These are phyloP conservation scores for Lindgomyces ingoldianus DNA, from an alignment of 495 filamentous ascomycete species.

Conservation along the genomic window DNA sequence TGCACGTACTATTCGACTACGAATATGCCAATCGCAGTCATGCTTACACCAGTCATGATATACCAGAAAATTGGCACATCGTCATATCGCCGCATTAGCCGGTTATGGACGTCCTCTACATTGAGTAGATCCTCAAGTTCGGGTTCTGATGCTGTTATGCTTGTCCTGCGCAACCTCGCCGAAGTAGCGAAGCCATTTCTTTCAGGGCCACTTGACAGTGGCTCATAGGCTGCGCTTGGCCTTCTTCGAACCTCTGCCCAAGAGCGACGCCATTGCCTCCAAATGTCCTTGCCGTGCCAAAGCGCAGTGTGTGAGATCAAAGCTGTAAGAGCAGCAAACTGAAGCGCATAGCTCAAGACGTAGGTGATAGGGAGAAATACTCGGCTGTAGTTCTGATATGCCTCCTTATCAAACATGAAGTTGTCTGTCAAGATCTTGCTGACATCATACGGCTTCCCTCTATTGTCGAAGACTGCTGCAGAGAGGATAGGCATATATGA, in stretches of 20 bases:
- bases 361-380: constrained; percentile 77
- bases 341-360: constrained; percentile 62
- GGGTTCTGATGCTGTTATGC: constrained; percentile 35
- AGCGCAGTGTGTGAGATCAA: constrained; percentile 60
- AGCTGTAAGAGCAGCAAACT: constrained; percentile 75
- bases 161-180: constrained; percentile 13
- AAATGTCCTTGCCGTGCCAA: constrained; percentile 78
- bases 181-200: constrained; percentile 8
- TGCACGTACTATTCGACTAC: constrained; percentile 71
- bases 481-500: constrained; percentile 81
- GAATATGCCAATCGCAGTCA: constrained; percentile 75
- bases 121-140: constrained; percentile 58
- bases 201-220: constrained; percentile 19
- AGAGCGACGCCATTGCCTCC: constrained; percentile 56
- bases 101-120: constrained; percentile 74
- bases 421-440: constrained; percentile 70
- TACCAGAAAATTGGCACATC: constrained; percentile 83
- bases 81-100: constrained; percentile 71
- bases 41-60: constrained; percentile 64
- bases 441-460: constrained; percentile 72
- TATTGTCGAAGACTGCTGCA: constrained; percentile 78
- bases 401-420: constrained; percentile 68
- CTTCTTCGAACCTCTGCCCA: constrained; percentile 34
- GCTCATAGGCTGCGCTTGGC: constrained; percentile 33
- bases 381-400: constrained; percentile 73